phyloP scores from a whole-genome alignment of 2,329 filamentous ascomycete species.

The Rugonectria rugulosa region DNA sequence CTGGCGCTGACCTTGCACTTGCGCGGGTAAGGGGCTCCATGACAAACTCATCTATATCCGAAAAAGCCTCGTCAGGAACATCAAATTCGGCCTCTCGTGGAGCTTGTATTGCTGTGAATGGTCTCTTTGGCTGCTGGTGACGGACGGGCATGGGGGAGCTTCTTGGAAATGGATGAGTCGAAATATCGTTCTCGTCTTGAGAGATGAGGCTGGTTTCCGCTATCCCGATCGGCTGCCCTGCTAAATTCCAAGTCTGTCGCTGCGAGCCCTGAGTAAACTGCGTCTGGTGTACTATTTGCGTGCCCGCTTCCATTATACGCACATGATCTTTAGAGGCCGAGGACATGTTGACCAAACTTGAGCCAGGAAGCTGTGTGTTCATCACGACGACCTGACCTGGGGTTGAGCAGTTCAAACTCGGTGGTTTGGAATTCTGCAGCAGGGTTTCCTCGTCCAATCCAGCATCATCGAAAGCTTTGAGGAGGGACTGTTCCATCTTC shows the following conservation, averaged over 20 bases:
- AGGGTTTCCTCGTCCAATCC: conserved; percentile 54
- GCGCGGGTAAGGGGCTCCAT: conserved; percentile 22
- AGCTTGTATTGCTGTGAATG: background rate
- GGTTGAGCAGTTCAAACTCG: conserved; percentile 14
- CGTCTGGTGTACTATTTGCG: conserved; percentile 62
- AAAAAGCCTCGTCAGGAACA: conserved; percentile 39
- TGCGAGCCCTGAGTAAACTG: conserved; percentile 49
- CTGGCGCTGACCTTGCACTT: conserved; percentile 12
- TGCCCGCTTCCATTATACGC: conserved; percentile 43
- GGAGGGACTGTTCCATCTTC: conserved; percentile 52
- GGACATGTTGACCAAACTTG: conserved; percentile 43
- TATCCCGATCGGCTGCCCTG: conserved; percentile 27
- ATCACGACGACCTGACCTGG: conserved; percentile 46
- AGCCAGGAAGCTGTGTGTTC: conserved; percentile 52
- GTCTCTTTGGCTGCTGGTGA: conserved; percentile 14
- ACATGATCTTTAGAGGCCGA: conserved; percentile 44
- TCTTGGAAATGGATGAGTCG: conserved; percentile 38
- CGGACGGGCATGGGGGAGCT: conserved; percentile 16
- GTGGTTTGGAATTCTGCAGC: conserved; percentile 39
- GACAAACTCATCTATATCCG: conserved; percentile 42
- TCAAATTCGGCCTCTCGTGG: conserved; percentile 32
- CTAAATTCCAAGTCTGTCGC: conserved; percentile 33
- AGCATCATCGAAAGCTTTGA: conserved; percentile 51
- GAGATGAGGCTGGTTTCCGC: conserved; percentile 35
- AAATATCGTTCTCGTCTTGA: conserved; percentile 34